Evolutionary conservation across 768 basidiomycete genomes (phyloP), one percentile per base, ranked within the genome.

Genomic region (Xerocomellus amylosporus): DNA sequence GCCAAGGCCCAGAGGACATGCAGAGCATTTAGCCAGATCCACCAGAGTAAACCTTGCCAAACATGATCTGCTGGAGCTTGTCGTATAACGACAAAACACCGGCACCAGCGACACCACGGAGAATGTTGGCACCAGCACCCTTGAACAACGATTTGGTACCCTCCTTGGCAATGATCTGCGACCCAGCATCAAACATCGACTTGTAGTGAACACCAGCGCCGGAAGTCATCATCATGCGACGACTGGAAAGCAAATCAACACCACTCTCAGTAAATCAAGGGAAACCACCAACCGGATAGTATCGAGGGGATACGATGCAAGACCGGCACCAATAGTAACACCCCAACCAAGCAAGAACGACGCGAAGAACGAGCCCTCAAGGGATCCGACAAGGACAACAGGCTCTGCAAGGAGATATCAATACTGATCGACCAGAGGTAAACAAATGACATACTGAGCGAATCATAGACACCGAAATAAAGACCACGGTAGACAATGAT

Each of bases 151-250:
- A 98, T 76, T 88, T 90, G 55, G 79, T 75, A 67, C 97, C 97
- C 80, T 99, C 97, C 82, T 96, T 96, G 71, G 86, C 86, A 66
- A 98, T 68, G 71, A 99, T 98, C 75, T 97, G 93, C 30, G 88
- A 82, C 57, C 86, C 93, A 70, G 95, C 95, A 69, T 98, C 95
- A 74, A 96, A 88, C 94, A 98, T 98, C 64, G 90, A 92, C 83
- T 95, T 96, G 88, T 98, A 98, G 87, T 98, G 94, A 58, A 88
- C 85, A 67, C 84, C 83, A 67, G 85, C 88, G 66, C 96, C 97
- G 22, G 96, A 98, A 36, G 97, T 98, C 96, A 98, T 98, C 97
- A 99, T 99, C 97, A 99, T 99, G 66, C 97, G 93, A 88, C 97
- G 95, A 88, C 96, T 95, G 65, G 61, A 71, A 13, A 67, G 20